Evolutionary conservation across 768 basidiomycete genomes (phyloP).

Genomic region (Kwoniella newhampshirensis): DNA sequence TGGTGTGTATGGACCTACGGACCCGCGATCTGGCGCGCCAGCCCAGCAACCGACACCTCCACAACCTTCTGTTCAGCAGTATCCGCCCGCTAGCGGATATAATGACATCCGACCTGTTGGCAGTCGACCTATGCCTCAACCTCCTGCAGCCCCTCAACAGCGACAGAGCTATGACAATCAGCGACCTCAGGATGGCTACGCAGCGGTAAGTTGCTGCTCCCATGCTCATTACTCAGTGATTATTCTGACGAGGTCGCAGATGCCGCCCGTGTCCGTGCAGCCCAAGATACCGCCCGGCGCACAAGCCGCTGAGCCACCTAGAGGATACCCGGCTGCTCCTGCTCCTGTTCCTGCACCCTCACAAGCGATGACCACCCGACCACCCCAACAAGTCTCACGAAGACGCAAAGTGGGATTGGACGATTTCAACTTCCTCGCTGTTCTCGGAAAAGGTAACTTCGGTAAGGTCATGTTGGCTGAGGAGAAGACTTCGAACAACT

Average conservation of each 20-base stretch:
- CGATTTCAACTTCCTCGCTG: conserved; percentile 98
- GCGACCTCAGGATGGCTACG: conserved; percentile 29
- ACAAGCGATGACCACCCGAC: conserved; percentile 7
- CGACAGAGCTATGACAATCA: conserved; percentile 33
- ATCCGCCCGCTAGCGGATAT: conserved; percentile 30
- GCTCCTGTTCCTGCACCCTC: not conserved
- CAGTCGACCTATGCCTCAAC: conserved; percentile 34
- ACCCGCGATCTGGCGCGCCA: conserved; percentile 23
- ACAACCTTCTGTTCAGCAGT: conserved; percentile 43
- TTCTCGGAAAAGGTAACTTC: conserved; percentile 98
- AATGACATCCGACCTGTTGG: conserved; percentile 24
- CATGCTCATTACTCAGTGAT: not conserved
- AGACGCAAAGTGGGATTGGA: conserved; percentile 84
- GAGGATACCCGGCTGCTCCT: conserved; percentile 5
- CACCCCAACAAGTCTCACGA: conserved; percentile 20
- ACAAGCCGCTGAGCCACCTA: conserved; percentile 10
- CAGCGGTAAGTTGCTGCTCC: conserved; percentile 15
- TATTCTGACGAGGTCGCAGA: conserved; percentile 8
- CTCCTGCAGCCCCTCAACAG: conserved; percentile 24
- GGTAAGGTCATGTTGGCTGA: conserved; percentile 99
- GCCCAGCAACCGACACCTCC: conserved; percentile 34
- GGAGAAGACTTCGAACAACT: conserved; percentile 82
- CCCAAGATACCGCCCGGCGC: conserved; percentile 15
- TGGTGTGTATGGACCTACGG: conserved; percentile 35
- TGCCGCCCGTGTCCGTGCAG: conserved; percentile 23